phyloP scores from a whole-genome alignment of 2,329 filamentous ascomycete genomes.

The Colletotrichum coccodes region DNA sequence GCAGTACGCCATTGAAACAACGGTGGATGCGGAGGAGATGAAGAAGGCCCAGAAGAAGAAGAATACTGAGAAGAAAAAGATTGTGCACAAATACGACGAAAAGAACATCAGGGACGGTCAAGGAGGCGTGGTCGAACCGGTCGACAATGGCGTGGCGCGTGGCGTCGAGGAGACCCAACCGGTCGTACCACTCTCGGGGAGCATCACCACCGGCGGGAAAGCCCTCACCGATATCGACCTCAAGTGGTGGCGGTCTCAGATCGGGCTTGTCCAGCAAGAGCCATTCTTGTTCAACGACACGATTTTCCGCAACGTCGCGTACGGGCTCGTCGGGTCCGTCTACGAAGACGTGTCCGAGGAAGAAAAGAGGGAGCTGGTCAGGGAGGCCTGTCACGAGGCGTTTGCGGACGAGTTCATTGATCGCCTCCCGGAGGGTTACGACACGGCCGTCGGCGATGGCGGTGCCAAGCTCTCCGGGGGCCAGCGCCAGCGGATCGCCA shows the following conservation, averaged over 20 bases:
- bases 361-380: constrained; percentile 67
- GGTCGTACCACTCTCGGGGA: constrained; percentile 59
- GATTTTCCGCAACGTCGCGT: constrained; percentile 70
- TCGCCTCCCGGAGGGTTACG: constrained; percentile 74
- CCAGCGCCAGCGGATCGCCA: constrained; percentile 83
- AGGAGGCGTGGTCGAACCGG: not conserved
- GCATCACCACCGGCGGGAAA: constrained; percentile 63
- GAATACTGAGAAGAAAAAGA: constrained; percentile 1
- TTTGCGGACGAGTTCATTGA: constrained; percentile 78
- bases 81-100: constrained; percentile 25
- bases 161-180: constrained; percentile 49
- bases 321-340: constrained; percentile 63
- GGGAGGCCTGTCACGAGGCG: constrained; percentile 72
- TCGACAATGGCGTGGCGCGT: constrained; percentile 35
- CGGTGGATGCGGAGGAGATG: constrained; percentile 58
- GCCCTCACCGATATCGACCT: constrained; percentile 67
- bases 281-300: constrained; percentile 75
- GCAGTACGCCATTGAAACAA: constrained; percentile 61
- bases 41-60: constrained; percentile 51
- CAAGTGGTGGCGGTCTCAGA: constrained; percentile 71
- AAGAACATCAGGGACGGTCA: constrained; percentile 42
- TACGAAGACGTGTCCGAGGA: constrained; percentile 64
- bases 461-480: constrained; percentile 81
- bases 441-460: constrained; percentile 66
- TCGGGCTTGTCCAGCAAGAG: constrained; percentile 75